Evolutionary conservation across 169 alveolate genomes (phyloP), one percentile per base, ranked within the genome.

Genomic region (Plasmodium falciparum): DNA sequence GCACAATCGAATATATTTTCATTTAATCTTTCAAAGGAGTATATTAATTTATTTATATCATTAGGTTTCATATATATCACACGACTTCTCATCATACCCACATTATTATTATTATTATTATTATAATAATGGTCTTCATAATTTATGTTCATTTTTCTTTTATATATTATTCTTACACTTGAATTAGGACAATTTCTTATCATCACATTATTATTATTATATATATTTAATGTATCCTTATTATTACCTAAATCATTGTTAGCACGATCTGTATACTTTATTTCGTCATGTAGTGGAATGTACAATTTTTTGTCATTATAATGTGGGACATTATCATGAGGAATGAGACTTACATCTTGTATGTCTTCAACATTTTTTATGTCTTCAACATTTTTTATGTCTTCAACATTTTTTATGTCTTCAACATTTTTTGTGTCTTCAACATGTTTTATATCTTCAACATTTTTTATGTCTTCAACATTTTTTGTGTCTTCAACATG

Each of bases 61-160:
- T 83, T 58, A 56, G 80, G 73, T 20, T 83, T 83, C 83, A 83
- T 69, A 13, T 58, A 83, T 45, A 83, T 58, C 17, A 24, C n/a
- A 24, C 58, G 24, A 6, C 29, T 83, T 20, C 54, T 78, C 3
- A 78, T 26, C 9, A 39, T 39, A 39, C 47, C 11, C 9, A 39
- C 47, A 39, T 39, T 39, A 39, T 39, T 39, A 1, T 33, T 43
- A 20, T 33, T 43, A 20, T 20, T 20, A 15, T 39, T 45, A 11
- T 22, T 47, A 20, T 29, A 49, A 78, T 52, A 43, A 17, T 26
- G 13, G 62, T 20, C 50, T 20, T 17, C 29, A 62, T 7, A 62
- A 39, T 66, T 66, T 33, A 66, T 66, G 15, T 66, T 54, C n/a
- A n/a, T 29, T 66, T 66, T 39, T 6, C 33, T 24, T n/a, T 26